Percentiles rank a stretch among this genome's conserved stretches.
phyloP scores from a whole-genome alignment of 2,329 filamentous ascomycete species.

The Nemania abortiva region DNA sequence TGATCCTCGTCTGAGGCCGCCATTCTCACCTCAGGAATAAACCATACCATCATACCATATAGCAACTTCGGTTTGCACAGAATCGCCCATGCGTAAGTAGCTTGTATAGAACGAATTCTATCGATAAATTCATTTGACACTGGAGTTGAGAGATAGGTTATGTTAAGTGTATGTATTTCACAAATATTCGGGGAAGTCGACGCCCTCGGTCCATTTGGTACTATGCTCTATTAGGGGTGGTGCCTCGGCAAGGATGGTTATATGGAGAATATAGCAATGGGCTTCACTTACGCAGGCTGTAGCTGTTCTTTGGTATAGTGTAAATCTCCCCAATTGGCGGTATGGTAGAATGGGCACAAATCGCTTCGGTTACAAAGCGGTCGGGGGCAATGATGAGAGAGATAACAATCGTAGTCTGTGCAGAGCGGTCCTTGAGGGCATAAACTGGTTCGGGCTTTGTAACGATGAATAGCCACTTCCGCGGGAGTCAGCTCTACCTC shows the following conservation, averaged over 20 bases:
- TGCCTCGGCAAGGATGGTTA: not conserved
- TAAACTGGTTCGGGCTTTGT: conserved; percentile 53
- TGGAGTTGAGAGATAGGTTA: not conserved
- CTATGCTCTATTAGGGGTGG: conserved; percentile 40
- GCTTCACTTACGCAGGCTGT: conserved; percentile 46
- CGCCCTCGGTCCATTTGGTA: conserved; percentile 49
- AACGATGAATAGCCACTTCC: conserved; percentile 53
- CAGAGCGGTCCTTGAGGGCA: conserved; percentile 51
- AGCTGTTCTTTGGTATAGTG: conserved; percentile 51
- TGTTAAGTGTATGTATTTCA: conserved; percentile 12
- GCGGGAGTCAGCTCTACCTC: conserved; percentile 48
- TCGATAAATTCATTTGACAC: conserved; percentile 4
- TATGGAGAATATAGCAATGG: not conserved
- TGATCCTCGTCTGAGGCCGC: conserved; percentile 15
- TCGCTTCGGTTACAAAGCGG: conserved; percentile 45
- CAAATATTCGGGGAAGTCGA: conserved; percentile 68
- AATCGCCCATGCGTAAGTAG: not conserved
- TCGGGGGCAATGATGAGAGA: conserved; percentile 53
- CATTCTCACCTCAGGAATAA: not conserved
- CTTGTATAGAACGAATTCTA: conserved; percentile 9
- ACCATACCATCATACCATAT: not conserved
- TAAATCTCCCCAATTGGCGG: conserved; percentile 49
- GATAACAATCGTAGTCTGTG: conserved; percentile 52
- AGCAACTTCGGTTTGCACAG: conserved; percentile 9
- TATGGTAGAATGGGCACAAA: conserved; percentile 49